Conservation (phyloP, 345 rosid species). For the Salix dunnii region DNA sequence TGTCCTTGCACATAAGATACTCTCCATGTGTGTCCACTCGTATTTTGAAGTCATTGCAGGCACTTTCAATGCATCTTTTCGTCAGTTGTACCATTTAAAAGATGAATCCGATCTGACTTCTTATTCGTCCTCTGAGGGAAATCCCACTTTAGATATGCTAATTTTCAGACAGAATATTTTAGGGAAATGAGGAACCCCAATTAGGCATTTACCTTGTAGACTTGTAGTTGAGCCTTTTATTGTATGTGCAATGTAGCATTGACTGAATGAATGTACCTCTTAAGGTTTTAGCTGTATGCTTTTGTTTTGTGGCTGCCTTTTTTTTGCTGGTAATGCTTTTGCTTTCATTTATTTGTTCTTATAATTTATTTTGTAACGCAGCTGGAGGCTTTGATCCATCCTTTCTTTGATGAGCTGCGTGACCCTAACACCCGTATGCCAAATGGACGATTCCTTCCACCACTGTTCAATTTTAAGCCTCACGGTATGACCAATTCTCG, state of each 20-base stretch:
- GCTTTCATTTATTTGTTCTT: neutral
- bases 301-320: neutral
- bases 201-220: neutral
- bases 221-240: neutral
- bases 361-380: constrained; percentile 21
- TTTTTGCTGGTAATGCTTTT: neutral
- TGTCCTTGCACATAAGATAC: neutral
- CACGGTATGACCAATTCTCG: constrained; percentile 47
- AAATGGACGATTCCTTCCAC: constrained; percentile 87
- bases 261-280: neutral
- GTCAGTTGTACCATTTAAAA: neutral
- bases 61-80: neutral
- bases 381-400: constrained; percentile 86
- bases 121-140: neutral
- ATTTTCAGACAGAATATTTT: neutral
- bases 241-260: neutral
- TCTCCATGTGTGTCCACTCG: neutral
- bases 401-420: constrained; percentile 94
- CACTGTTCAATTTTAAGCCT: constrained; percentile 87
- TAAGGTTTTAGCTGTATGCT: neutral
- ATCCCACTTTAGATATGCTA: neutral
- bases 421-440: constrained; percentile 77
- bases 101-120: neutral
- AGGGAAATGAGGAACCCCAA: neutral
- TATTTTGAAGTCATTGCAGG: neutral